Conservation (phyloP, 495 filamentous ascomycete genomes). For the Talaromyces wortmannii region DNA sequence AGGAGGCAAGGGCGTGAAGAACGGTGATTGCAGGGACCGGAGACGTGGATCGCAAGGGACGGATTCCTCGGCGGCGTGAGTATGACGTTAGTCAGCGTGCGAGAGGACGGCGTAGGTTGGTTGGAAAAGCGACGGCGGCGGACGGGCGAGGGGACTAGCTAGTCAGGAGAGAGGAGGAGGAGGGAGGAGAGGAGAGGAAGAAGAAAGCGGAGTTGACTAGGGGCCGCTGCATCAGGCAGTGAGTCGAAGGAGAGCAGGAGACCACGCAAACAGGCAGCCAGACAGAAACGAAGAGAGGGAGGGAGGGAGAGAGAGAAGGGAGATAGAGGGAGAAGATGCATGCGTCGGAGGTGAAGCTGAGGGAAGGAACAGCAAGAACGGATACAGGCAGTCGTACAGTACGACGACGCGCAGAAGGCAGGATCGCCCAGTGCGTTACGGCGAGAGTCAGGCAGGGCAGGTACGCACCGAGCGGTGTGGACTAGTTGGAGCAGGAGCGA, state of each 20-base stretch:
- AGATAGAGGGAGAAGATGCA: neutral
- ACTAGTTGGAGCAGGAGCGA: too few species aligned
- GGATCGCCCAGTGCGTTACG: too few species aligned
- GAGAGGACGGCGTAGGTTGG: neutral
- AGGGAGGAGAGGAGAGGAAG: neutral
- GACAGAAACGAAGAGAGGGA: neutral
- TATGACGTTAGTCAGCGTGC: neutral
- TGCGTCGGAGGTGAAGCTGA: neutral
- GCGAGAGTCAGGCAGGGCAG: too few species aligned
- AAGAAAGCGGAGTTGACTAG: neutral
- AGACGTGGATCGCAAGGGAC: constrained; percentile 5
- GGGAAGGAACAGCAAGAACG: neutral
- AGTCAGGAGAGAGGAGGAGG: neutral
- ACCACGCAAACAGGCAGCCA: neutral
- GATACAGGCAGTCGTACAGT: neutral
- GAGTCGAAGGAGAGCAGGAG: neutral
- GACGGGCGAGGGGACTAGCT: too few species aligned
- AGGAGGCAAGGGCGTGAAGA: constrained; percentile 1
- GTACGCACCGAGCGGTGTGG: too few species aligned
- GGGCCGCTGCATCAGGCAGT: neutral
- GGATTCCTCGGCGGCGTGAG: neutral
- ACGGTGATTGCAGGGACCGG: constrained; percentile 1
- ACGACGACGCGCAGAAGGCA: neutral
- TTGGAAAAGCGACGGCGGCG: neutral
- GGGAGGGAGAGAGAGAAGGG: neutral